Percentiles rank a stretch among this genome's conserved stretches.
Evolutionary conservation across 129 eudicot species (phyloP).

Genomic region (Flaveria sonorensis): DNA sequence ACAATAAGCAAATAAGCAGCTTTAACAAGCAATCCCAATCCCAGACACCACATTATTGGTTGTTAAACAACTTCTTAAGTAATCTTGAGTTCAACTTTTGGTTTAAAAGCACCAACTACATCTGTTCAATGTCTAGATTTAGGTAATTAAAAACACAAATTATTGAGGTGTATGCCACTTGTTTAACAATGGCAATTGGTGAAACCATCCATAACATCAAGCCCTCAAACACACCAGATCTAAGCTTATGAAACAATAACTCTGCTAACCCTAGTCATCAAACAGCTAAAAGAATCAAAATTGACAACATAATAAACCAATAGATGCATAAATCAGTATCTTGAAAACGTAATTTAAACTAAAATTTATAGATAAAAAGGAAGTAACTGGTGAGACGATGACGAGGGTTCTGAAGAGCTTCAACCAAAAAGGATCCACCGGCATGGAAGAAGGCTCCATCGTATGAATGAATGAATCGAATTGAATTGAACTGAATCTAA

Average conservation of each 20-base stretch:
- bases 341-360: slow-evolving; percentile 9
- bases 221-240: slow-evolving; percentile 26
- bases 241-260: slow-evolving; percentile 10
- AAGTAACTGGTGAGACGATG: slow-evolving; percentile 83
- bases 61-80: too few relatives aligned
- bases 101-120: background rate
- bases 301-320: background rate
- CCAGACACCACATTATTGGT: too few relatives aligned
- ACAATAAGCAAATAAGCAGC: background rate
- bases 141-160: background rate
- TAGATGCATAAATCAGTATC: background rate
- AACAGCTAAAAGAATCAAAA: background rate
- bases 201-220: background rate
- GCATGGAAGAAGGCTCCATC: slow-evolving; percentile 28
- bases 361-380: slow-evolving; percentile 23
- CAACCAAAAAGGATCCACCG: slow-evolving; percentile 83
- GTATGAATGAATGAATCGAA: background rate
- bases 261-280: slow-evolving; percentile 20
- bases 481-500: background rate
- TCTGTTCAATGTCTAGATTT: background rate
- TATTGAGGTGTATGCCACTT: too few relatives aligned
- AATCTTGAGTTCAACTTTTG: background rate
- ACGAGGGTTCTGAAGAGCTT: slow-evolving; percentile 96
- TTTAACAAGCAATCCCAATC: background rate
- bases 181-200: background rate